Conservation (phyloP, 2,329 filamentous ascomycete genomes). For the Myriangium duriaei region DNA sequence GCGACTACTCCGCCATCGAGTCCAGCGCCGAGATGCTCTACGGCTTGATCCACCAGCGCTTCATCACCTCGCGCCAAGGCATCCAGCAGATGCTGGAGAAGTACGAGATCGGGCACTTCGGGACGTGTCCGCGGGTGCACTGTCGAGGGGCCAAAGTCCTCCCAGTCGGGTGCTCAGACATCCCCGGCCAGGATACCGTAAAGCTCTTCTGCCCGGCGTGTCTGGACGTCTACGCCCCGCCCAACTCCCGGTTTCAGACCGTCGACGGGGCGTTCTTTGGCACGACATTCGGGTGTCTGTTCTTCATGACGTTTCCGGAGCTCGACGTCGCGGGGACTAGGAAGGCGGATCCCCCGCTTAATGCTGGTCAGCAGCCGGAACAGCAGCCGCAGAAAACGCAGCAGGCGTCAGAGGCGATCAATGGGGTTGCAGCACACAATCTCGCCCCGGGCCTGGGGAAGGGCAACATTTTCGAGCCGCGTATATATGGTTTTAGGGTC, state of each 20-base stretch:
- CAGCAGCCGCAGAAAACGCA: slow-evolving; percentile 27
- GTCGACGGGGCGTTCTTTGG: slow-evolving; percentile 98
- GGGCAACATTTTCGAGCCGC: slow-evolving; percentile 80
- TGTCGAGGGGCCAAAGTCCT: slow-evolving; percentile 84
- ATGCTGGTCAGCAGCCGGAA: slow-evolving; percentile 14
- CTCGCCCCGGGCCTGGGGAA: slow-evolving; percentile 76
- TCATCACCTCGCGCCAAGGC: slow-evolving; percentile 89
- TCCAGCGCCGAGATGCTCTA: slow-evolving; percentile 97
- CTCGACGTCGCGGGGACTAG: slow-evolving; percentile 55
- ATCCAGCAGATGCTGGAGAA: slow-evolving; percentile 99
- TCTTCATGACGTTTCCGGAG: slow-evolving; percentile 97
- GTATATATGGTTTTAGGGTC: slow-evolving; percentile 93
- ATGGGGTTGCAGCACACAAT: slow-evolving; percentile 77
- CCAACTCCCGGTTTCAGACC: slow-evolving; percentile 92
- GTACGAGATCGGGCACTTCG: slow-evolving; percentile 94
- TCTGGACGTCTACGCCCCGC: slow-evolving; percentile 91
- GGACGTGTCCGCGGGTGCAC: slow-evolving; percentile 84
- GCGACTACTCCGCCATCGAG: slow-evolving; percentile 89
- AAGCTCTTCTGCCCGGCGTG: slow-evolving; percentile 97
- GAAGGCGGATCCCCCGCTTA: background rate
- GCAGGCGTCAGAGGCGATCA: slow-evolving; percentile 44
- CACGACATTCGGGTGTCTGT: slow-evolving; percentile 89
- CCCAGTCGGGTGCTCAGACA: slow-evolving; percentile 86
- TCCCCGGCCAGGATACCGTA: slow-evolving; percentile 91
- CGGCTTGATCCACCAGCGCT: slow-evolving; percentile 94